Conservation (phyloP, 129 eudicot species). For the carrot (Daucus carota) region DNA sequence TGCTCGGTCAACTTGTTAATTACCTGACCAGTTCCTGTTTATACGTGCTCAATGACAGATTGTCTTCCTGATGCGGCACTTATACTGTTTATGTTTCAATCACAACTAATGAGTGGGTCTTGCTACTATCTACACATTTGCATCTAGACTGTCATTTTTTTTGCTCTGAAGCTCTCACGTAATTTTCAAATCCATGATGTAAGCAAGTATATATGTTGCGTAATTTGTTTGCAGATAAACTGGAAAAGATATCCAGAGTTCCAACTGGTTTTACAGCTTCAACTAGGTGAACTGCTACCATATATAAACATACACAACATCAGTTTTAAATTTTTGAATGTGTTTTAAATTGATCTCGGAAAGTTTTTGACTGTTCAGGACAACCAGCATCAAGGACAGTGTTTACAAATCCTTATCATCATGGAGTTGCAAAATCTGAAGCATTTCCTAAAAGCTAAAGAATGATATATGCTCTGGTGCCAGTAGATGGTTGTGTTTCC, state of each 20-base stretch:
- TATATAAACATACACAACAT: neutral
- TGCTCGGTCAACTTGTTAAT: neutral
- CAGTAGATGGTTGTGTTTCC: neutral
- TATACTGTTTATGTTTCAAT: conserved; percentile 61
- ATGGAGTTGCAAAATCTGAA: conserved; percentile 56
- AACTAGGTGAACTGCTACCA: conserved; percentile 32
- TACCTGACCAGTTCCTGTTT: conserved; percentile 3
- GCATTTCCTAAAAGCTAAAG: conserved; percentile 33
- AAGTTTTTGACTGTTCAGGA: conserved; percentile 26
- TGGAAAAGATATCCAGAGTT: conserved; percentile 78
- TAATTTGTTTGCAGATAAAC: conserved; percentile 45
- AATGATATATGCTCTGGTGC: conserved; percentile 5
- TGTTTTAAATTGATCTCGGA: neutral
- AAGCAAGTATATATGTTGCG: neutral
- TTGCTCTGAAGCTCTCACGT: neutral
- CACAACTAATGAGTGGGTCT: conserved; percentile 72
- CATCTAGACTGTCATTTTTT: neutral
- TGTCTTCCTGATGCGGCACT: conserved; percentile 59
- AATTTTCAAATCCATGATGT: neutral
- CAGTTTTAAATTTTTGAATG: neutral
- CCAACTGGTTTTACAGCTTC: conserved; percentile 22
- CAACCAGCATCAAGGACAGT: conserved; percentile 18
- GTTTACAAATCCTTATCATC: conserved; percentile 59
- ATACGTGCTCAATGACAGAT: conserved; percentile 26
- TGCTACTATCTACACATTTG: neutral